Evolutionary conservation across 2,329 filamentous ascomycete genomes (phyloP), one percentile per base, ranked within the genome.

Genomic region (Trichoderma aggressivum): DNA sequence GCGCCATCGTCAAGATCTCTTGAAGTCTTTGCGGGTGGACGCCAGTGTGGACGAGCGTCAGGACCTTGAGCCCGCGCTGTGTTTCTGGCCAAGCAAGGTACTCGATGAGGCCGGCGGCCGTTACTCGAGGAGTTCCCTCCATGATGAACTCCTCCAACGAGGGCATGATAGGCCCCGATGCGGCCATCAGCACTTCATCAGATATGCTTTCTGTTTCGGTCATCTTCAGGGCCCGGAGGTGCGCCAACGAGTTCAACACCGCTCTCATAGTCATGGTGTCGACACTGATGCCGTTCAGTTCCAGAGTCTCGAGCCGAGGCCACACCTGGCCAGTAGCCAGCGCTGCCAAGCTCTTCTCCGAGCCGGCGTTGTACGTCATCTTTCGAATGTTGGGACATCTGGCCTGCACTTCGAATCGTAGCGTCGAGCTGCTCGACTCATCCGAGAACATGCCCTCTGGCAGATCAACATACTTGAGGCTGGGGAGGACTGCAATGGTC

Each of bases 391-490:
- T 90, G 12, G 91, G 89, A 79, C 95, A 98, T 64, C 93, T 87
- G 26, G 90, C 91, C 82, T 97, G 92, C 28, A 98, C 85, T 80
- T 97, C 94, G 75, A 96, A 89, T 73, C 93, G 90, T 74, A 98
- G 84, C 1, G 92, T 90, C 69, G 91, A 83, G 76, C 92, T 97
- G 34, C 88, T 86, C 5, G 89, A 84, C 73, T 98, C 94, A 77
- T 96, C 94, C 66, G 87, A 89, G 82, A 91, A 98, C 79, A 97
- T 89, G 63, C 94, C 94, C 74, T 96, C 92, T 5, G 95, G 95
- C 8, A 98, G 86, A 81, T 98, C 95, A 75, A 97, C 91, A 80
- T 96, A 98, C 79, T 89, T 91, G 58, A 98, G 84, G 77, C 95
- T 94, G 34, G 94, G 93, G 56, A 95, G 86, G 28, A 94, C 92